phyloP scores from a whole-genome alignment of 306 rosid species.

The Vicia villosa region DNA sequence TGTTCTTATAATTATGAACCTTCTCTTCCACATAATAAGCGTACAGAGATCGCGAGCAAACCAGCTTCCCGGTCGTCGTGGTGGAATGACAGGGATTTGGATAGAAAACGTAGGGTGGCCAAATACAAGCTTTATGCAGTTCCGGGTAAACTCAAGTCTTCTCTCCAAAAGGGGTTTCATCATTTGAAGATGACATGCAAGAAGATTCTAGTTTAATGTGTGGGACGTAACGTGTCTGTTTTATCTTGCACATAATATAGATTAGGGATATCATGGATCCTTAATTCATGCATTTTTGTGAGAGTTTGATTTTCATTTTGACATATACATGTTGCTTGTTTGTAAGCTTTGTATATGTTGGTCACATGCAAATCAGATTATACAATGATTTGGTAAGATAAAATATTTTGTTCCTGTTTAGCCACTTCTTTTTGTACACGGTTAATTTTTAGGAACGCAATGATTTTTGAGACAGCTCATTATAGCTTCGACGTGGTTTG shows the following conservation, averaged over 20 bases:
- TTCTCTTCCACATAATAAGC: neutral
- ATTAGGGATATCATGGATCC: neutral
- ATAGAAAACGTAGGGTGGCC: constrained; percentile 55
- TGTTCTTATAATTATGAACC: neutral
- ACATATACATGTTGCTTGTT: neutral
- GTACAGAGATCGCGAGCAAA: neutral
- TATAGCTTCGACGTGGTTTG: no score
- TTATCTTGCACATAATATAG: constrained; percentile 11
- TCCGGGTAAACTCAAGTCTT: constrained; percentile 49
- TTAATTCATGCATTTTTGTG: neutral
- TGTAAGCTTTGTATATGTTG: neutral
- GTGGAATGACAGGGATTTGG: constrained; percentile 52
- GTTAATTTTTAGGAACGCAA: no score
- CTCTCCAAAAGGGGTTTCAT: constrained; percentile 46
- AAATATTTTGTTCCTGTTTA: no score
- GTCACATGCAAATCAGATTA: neutral
- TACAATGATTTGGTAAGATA: no score
- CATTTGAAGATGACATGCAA: constrained; percentile 49
- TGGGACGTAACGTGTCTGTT: neutral
- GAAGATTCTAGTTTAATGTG: constrained; percentile 31
- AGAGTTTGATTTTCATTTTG: constrained; percentile 6
- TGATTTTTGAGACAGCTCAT: no score
- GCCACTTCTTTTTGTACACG: no score
- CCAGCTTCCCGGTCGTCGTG: neutral
- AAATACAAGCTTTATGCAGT: constrained; percentile 51